phyloP scores from a whole-genome alignment of 2,329 filamentous ascomycete genomes.

The Colletotrichum agaves region DNA sequence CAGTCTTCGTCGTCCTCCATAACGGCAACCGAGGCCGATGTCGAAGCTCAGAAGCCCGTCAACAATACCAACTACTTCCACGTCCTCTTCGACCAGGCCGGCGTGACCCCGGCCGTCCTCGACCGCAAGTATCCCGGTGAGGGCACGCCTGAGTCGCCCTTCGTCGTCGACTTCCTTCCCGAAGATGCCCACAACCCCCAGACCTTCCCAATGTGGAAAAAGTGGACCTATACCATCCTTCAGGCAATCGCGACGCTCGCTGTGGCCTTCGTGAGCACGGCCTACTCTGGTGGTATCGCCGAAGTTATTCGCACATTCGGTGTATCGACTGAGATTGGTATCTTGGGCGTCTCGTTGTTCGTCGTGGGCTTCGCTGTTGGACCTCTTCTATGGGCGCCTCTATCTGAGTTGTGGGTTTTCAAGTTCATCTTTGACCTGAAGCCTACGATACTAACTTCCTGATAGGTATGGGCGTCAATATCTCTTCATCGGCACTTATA shows the following conservation, averaged over 20 bases:
- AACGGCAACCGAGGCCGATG: slow-evolving; percentile 51
- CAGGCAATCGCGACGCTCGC: slow-evolving; percentile 71
- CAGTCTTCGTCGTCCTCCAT: slow-evolving; percentile 45
- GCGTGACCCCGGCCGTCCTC: slow-evolving; percentile 66
- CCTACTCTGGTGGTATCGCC: slow-evolving; percentile 65
- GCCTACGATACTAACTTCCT: too few species aligned
- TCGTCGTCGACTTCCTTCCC: slow-evolving; percentile 71
- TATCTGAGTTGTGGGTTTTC: slow-evolving; percentile 58
- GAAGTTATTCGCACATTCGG: slow-evolving; percentile 63
- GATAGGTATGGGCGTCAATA: slow-evolving; percentile 58
- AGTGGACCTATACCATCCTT: slow-evolving; percentile 71
- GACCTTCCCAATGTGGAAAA: slow-evolving; percentile 62
- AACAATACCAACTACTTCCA: slow-evolving; percentile 58
- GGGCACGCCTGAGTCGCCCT: slow-evolving; percentile 73
- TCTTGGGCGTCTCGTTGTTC: slow-evolving; percentile 59
- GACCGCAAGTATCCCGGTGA: slow-evolving; percentile 66
- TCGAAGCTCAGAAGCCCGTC: slow-evolving; percentile 52
- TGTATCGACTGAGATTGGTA: slow-evolving; percentile 56
- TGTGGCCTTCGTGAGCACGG: slow-evolving; percentile 72
- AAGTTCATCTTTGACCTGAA: slow-evolving; percentile 51
- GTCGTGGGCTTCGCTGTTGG: slow-evolving; percentile 65
- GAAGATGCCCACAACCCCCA: slow-evolving; percentile 72
- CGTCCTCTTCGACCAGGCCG: slow-evolving; percentile 67
- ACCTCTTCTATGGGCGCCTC: slow-evolving; percentile 71
- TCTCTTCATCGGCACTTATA: slow-evolving; percentile 68